A percentile compares a stretch with the other conserved stretches of the same genome.
Conservation (phyloP, 768 basidiomycete species). For the Russula sp. region DNA sequence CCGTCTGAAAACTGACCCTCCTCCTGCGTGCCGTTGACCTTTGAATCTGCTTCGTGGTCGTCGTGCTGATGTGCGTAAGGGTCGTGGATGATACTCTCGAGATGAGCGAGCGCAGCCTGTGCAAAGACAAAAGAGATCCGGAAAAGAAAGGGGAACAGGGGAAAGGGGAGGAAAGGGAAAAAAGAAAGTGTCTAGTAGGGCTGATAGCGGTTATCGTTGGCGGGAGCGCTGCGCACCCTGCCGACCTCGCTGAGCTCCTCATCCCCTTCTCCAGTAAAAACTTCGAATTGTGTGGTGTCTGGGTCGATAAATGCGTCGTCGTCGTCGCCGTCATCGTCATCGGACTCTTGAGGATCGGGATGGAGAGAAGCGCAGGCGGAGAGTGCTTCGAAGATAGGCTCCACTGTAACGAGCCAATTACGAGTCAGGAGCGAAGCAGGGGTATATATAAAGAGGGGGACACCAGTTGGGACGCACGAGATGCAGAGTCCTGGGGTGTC, state of each 20-base stretch:
- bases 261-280: constrained; percentile 54
- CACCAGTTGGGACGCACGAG: constrained; percentile 45
- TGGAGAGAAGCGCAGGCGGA: constrained; percentile 82
- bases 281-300: constrained; percentile 36
- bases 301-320: constrained; percentile 52
- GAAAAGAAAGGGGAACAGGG: constrained; percentile 23
- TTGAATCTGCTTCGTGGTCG: constrained; percentile 3
- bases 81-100: constrained; percentile 77
- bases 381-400: constrained; percentile 79
- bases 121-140: constrained; percentile 16
- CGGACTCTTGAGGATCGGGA: constrained; percentile 54
- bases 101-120: constrained; percentile 76
- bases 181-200: constrained; percentile 66
- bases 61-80: constrained; percentile 30
- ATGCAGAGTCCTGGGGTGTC: constrained; percentile 49
- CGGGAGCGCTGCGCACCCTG: constrained; percentile 89
- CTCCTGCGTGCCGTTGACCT: constrained; percentile 20
- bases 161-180: constrained; percentile 26
- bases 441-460: not conserved
- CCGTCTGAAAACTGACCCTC: constrained; percentile 24
- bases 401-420: constrained; percentile 45
- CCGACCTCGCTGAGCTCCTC: constrained; percentile 83
- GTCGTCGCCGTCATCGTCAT: constrained; percentile 36
- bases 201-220: constrained; percentile 66
- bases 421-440: not conserved